phyloP scores from a whole-genome alignment of 1,284 basidiomycete genomes.

The Cystobasidium pallidum region DNA sequence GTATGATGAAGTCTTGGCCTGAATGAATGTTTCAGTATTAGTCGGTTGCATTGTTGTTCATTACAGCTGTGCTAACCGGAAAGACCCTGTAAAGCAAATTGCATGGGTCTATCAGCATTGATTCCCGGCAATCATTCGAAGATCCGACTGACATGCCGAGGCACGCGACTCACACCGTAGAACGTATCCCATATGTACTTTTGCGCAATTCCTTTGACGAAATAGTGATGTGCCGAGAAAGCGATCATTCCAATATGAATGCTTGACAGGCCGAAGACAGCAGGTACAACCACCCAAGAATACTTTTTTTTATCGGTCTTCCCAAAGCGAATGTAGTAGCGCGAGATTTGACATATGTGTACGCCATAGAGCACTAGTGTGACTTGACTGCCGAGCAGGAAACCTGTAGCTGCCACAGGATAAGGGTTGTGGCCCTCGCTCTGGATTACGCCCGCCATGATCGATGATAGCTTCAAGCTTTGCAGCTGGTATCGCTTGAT shows the following conservation, averaged over 20 bases:
- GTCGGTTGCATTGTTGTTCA: background rate
- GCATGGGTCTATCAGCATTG: too few relatives aligned
- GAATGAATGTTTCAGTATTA: background rate
- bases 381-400: conserved; percentile 30
- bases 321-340: conserved; percentile 41
- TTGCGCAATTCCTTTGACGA: conserved; percentile 23
- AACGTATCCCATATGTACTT: conserved; percentile 28
- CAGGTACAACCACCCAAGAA: conserved; percentile 23
- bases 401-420: conserved; percentile 39
- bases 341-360: conserved; percentile 27
- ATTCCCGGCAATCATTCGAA: too few relatives aligned
- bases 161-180: conserved; percentile 30
- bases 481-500: too few relatives aligned
- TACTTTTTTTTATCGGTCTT: conserved; percentile 30
- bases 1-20: conserved; percentile 42
- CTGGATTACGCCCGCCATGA: conserved; percentile 27
- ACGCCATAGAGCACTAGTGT: conserved; percentile 36
- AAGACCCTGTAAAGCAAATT: conserved; percentile 19
- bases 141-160: too few relatives aligned
- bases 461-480: conserved; percentile 8
- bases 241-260: conserved; percentile 26
- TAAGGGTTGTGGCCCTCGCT: conserved; percentile 34
- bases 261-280: conserved; percentile 25
- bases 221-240: conserved; percentile 37
- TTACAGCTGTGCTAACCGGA: conserved; percentile 13